phyloP scores from a whole-genome alignment of 2,329 filamentous ascomycete species.

The Fonsecaea erecta region DNA sequence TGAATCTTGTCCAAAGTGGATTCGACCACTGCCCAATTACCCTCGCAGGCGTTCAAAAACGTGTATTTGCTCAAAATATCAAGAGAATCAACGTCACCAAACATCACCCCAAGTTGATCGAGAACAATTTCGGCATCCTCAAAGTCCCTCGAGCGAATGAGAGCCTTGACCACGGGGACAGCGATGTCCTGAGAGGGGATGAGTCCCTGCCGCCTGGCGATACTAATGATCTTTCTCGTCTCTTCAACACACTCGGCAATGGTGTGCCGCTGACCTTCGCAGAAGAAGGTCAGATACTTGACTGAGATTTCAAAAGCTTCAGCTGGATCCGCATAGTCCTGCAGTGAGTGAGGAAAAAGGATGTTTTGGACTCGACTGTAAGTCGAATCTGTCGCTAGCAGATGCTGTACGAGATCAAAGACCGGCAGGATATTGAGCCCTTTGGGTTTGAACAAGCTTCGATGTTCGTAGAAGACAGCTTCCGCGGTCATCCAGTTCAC shows the following conservation, averaged over 20 bases:
- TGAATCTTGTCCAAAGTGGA: conserved; percentile 47
- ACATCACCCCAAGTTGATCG: conserved; percentile 43
- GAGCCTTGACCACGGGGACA: conserved; percentile 47
- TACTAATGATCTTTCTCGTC: conserved; percentile 38
- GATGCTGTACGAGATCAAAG: conserved; percentile 25
- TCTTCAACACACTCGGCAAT: conserved; percentile 40
- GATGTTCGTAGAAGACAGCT: conserved; percentile 15
- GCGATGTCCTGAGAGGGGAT: conserved; percentile 46
- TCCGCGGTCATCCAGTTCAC: conserved; percentile 18
- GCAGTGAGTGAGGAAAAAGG: conserved; percentile 20
- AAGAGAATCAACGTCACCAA: conserved; percentile 41
- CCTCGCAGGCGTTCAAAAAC: conserved; percentile 44
- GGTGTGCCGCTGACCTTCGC: conserved; percentile 44
- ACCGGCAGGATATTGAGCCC: conserved; percentile 18
- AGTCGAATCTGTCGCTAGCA: conserved; percentile 16
- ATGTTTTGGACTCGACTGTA: conserved; percentile 17
- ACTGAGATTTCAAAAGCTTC: conserved; percentile 3
- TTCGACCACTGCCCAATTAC: conserved; percentile 49
- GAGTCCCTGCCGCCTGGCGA: conserved; percentile 14
- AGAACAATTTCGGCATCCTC: conserved; percentile 44
- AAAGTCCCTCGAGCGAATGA: conserved; percentile 45
- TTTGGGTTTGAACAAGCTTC: neutral
- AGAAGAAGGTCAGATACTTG: conserved; percentile 40
- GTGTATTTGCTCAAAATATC: conserved; percentile 47
- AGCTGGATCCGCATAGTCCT: neutral